These are phyloP conservation scores for Podaxis sp. DNA, from an alignment of 768 basidiomycete species.

Conservation along the genomic window DNA sequence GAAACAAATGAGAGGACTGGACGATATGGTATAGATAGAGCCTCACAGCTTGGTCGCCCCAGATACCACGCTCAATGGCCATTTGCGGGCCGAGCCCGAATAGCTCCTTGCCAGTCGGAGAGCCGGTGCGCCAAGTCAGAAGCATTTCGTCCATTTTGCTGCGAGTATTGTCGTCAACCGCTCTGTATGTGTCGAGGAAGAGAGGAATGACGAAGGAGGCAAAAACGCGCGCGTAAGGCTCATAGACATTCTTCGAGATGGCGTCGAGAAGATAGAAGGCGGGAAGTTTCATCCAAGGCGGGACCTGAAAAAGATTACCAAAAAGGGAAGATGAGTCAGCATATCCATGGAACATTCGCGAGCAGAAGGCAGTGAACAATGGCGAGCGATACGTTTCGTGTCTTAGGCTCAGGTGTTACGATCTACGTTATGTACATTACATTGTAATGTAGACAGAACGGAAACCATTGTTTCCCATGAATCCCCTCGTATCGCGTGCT, in stretches of 20 bases:
- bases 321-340: slow-evolving; percentile 70
- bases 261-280: slow-evolving; percentile 95
- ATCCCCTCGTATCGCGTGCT: slow-evolving; percentile 18
- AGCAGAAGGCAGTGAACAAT: slow-evolving; percentile 26
- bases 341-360: slow-evolving; percentile 43
- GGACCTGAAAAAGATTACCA: slow-evolving; percentile 60
- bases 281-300: slow-evolving; percentile 87
- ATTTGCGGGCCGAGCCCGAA: slow-evolving; percentile 82
- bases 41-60: slow-evolving; percentile 52
- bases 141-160: slow-evolving; percentile 99
- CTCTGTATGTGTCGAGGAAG: slow-evolving; percentile 85
- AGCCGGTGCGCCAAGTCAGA: slow-evolving; percentile 89
- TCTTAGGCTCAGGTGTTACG: slow-evolving; percentile 34
- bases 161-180: slow-evolving; percentile 81
- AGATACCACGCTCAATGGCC: slow-evolving; percentile 82
- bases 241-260: slow-evolving; percentile 93
- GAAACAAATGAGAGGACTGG: slow-evolving; percentile 21
- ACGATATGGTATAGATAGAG: neutral
- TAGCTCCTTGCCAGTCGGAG: slow-evolving; percentile 76
- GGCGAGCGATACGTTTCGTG: slow-evolving; percentile 26
- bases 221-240: slow-evolving; percentile 89
- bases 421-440: slow-evolving; percentile 16
- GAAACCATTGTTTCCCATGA: slow-evolving; percentile 8
- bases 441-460: slow-evolving; percentile 5
- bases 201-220: slow-evolving; percentile 77